Evolutionary conservation across 2,329 filamentous ascomycete species (phyloP).

Genomic region (Grosmannia serpens): DNA sequence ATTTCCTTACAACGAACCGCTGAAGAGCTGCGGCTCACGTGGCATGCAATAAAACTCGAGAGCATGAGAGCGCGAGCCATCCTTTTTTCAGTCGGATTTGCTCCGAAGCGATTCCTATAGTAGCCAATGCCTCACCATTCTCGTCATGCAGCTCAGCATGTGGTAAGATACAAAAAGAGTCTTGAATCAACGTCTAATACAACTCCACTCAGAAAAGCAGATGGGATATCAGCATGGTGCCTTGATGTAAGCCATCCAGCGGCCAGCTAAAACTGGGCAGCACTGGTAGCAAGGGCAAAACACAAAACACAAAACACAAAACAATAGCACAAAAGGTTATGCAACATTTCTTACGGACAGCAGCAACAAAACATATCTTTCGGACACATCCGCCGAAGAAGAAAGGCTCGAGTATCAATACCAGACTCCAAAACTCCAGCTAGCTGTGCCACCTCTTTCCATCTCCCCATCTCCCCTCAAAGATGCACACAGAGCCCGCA

Average conservation of each 20-base stretch:
- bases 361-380: not conserved
- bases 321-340: not conserved
- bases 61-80: too few relatives aligned
- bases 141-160: not conserved
- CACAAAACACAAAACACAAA: not conserved
- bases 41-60: not conserved
- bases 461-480: not conserved
- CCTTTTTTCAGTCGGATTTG: too few relatives aligned
- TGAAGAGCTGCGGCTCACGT: not conserved
- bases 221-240: not conserved
- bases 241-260: not conserved
- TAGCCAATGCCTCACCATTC: not conserved
- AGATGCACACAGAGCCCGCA: not conserved
- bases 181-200: not conserved
- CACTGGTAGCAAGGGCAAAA: not conserved
- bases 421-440: conserved; percentile 9
- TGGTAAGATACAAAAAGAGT: not conserved
- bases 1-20: not conserved
- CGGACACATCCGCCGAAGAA: not conserved
- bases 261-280: not conserved
- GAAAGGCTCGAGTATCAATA: not conserved
- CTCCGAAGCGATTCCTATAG: not conserved
- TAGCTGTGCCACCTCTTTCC: not conserved
- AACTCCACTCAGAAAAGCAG: not conserved
- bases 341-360: not conserved